Conservation (phyloP, 2,329 filamentous ascomycete genomes). For the Colletotrichum chlorophyti region DNA sequence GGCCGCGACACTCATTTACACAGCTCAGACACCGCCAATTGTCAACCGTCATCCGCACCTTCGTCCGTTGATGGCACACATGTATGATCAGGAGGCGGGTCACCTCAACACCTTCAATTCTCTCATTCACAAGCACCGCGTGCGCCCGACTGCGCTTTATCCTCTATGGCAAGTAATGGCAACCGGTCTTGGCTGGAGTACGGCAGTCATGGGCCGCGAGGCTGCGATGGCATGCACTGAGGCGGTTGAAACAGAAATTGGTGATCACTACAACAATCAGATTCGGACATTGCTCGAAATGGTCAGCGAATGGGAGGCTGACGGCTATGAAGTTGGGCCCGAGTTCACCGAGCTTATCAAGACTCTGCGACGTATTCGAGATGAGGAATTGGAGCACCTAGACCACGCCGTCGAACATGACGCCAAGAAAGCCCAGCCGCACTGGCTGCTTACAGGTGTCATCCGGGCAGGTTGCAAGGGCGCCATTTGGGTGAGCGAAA, state of each 20-base stretch:
- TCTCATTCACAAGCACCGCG: conserved; percentile 82
- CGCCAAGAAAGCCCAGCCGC: conserved; percentile 86
- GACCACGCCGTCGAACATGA: conserved; percentile 96
- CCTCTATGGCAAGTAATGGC: conserved; percentile 87
- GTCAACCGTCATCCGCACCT: conserved; percentile 84
- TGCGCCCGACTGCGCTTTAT: conserved; percentile 92
- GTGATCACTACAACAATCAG: conserved; percentile 93
- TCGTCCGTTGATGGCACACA: conserved; percentile 90
- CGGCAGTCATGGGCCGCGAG: conserved; percentile 86
- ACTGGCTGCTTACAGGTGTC: conserved; percentile 85
- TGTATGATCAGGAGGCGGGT: conserved; percentile 94
- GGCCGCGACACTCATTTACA: conserved; percentile 95
- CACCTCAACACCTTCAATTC: conserved; percentile 88
- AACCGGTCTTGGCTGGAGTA: conserved; percentile 85
- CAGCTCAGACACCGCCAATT: conserved; percentile 83
- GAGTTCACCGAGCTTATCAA: conserved; percentile 77
- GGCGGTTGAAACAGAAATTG: conserved; percentile 98
- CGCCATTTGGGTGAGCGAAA: conserved; percentile 91
- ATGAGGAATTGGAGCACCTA: conserved; percentile 96
- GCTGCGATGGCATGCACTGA: conserved; percentile 99
- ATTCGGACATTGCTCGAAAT: conserved; percentile 83
- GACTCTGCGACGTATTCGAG: conserved; percentile 82
- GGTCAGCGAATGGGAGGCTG: conserved; percentile 75
- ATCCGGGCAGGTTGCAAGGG: conserved; percentile 90
- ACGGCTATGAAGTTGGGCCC: conserved; percentile 80